phyloP scores from a whole-genome alignment of 192 early-diverging fungal genomes.

The Coemansia sp. region DNA sequence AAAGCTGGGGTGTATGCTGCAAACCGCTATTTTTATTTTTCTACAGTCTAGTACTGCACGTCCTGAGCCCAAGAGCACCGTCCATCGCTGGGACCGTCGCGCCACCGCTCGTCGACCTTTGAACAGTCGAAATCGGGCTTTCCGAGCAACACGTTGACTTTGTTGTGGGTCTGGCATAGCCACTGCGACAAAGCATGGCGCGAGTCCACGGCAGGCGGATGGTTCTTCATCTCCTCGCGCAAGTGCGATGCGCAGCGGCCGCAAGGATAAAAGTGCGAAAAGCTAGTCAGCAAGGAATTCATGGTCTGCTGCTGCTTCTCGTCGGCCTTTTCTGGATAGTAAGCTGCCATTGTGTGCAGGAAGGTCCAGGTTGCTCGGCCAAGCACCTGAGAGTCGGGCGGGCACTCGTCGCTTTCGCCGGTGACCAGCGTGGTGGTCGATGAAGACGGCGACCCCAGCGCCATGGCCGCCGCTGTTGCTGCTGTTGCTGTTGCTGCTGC shows the following conservation, averaged over 20 bases:
- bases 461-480: slow-evolving; percentile 3
- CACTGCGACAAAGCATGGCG: slow-evolving; percentile 72
- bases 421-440: slow-evolving; percentile 17
- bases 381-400: slow-evolving; percentile 78
- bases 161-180: slow-evolving; percentile 95
- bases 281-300: slow-evolving; percentile 68
- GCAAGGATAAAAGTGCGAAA: slow-evolving; percentile 92
- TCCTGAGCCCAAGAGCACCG: slow-evolving; percentile 60
- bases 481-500: slow-evolving; percentile 21
- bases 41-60: slow-evolving; percentile 31
- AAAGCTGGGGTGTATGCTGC: too few relatives aligned
- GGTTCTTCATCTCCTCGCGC: slow-evolving; percentile 67
- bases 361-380: slow-evolving; percentile 96
- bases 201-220: slow-evolving; percentile 76
- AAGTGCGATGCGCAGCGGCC: slow-evolving; percentile 85
- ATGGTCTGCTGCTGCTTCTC: slow-evolving; percentile 71
- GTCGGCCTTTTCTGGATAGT: slow-evolving; percentile 85
- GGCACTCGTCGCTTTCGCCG: slow-evolving; percentile 59
- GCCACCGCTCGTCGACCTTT: slow-evolving; percentile 93
- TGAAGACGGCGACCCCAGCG: slow-evolving; percentile 10
- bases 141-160: slow-evolving; percentile 86
- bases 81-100: slow-evolving; percentile 73
- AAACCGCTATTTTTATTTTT: too few relatives aligned
- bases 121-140: slow-evolving; percentile 93
- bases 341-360: slow-evolving; percentile 95